A percentile compares a stretch with the other conserved stretches of the same genome.
phyloP scores from a whole-genome alignment of 768 basidiomycete genomes.

The Trametes punicea region DNA sequence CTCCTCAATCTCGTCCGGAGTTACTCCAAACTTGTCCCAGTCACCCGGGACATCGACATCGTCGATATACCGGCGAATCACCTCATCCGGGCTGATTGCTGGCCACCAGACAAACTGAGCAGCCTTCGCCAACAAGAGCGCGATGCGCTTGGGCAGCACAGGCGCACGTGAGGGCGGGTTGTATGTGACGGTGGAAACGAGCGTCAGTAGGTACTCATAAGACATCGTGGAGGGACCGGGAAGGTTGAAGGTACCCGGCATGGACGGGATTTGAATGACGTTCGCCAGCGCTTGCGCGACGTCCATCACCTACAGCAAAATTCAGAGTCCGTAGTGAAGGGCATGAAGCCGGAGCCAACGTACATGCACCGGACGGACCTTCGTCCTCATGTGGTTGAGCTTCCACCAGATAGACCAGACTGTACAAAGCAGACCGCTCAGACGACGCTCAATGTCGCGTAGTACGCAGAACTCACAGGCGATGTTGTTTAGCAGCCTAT shows the following conservation, averaged over 20 bases:
- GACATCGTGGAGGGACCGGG: slow-evolving; percentile 89
- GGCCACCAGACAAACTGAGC: slow-evolving; percentile 87
- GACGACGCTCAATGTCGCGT: not conserved
- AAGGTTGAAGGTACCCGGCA: slow-evolving; percentile 69
- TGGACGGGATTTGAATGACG: slow-evolving; percentile 58
- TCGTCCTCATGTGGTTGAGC: slow-evolving; percentile 84
- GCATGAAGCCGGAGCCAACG: slow-evolving; percentile 13
- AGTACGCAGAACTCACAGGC: slow-evolving; percentile 56
- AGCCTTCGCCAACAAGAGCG: slow-evolving; percentile 59
- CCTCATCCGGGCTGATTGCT: slow-evolving; percentile 84
- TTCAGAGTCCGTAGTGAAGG: slow-evolving; percentile 15
- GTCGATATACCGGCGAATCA: slow-evolving; percentile 81
- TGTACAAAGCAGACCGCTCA: slow-evolving; percentile 29
- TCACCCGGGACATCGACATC: slow-evolving; percentile 72
- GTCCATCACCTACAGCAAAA: slow-evolving; percentile 70
- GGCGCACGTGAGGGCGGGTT: slow-evolving; percentile 69
- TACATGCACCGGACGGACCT: slow-evolving; percentile 81
- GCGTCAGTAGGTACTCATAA: slow-evolving; percentile 72
- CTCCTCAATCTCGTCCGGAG: slow-evolving; percentile 80
- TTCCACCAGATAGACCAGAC: slow-evolving; percentile 94
- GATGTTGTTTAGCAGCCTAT: slow-evolving; percentile 90
- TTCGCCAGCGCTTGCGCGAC: slow-evolving; percentile 91
- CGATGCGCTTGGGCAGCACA: slow-evolving; percentile 70
- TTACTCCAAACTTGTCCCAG: slow-evolving; percentile 81
- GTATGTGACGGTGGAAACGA: slow-evolving; percentile 80